Evolutionary conservation across 2,329 filamentous ascomycete genomes (phyloP).

Genomic region (Cryoendolithus antarcticus): DNA sequence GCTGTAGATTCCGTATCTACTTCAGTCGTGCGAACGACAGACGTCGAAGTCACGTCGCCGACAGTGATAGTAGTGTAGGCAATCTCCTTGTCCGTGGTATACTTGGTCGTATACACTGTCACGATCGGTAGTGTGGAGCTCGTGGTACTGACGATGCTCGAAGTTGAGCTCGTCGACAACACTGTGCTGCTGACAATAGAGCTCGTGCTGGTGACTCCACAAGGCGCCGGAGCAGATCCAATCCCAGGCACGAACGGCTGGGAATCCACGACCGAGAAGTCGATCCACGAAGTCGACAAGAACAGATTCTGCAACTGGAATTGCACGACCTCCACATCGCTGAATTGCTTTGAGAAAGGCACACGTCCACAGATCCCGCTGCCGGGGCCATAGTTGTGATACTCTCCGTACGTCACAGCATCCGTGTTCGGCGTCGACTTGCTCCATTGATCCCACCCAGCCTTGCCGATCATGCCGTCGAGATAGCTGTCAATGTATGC

Average conservation of each 20-base stretch:
- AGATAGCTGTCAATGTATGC: conserved; percentile 13
- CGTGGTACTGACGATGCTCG: not conserved
- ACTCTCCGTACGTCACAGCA: conserved; percentile 23
- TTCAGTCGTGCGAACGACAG: conserved; percentile 17
- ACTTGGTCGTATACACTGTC: conserved; percentile 18
- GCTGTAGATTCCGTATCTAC: conserved; percentile 25
- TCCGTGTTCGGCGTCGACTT: conserved; percentile 17
- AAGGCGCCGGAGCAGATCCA: conserved; percentile 17
- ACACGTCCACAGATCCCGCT: conserved; percentile 21
- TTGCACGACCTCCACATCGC: conserved; percentile 24
- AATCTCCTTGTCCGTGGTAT: conserved; percentile 16
- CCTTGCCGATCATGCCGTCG: conserved; percentile 9
- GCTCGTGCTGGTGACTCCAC: not conserved
- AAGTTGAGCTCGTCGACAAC: conserved; percentile 2
- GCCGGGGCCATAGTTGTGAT: conserved; percentile 27
- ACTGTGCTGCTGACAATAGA: not conserved
- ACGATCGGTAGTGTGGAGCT: conserved; percentile 8
- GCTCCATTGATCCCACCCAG: conserved; percentile 22
- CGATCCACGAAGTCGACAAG: conserved; percentile 29
- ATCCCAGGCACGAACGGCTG: conserved; percentile 26
- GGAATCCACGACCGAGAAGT: conserved; percentile 27
- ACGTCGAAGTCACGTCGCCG: conserved; percentile 16
- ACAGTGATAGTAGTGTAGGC: conserved; percentile 15
- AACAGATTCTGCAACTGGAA: conserved; percentile 32
- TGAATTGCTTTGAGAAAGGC: conserved; percentile 26